Percentiles rank a stretch among this genome's conserved stretches.
phyloP scores from a whole-genome alignment of 345 rosid species.

The Euphorbia pulcherrima region DNA sequence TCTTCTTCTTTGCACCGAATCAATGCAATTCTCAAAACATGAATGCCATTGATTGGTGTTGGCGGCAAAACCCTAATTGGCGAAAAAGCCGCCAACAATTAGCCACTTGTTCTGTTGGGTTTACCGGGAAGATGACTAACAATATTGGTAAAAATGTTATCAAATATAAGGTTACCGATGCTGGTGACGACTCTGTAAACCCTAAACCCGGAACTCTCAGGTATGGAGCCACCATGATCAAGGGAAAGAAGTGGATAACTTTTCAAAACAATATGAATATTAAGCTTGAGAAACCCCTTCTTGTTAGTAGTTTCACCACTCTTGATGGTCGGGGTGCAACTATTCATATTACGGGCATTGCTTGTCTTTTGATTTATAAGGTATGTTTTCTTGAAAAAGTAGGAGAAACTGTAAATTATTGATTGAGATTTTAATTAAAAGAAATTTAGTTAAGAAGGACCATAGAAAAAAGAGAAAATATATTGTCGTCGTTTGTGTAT shows the following conservation, averaged over 20 bases:
- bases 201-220: constrained; percentile 66
- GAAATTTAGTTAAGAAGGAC: too few species aligned
- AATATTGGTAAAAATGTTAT: constrained; percentile 48
- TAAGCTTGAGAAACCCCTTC: constrained; percentile 47
- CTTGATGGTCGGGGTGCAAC: constrained; percentile 67
- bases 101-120: constrained; percentile 59
- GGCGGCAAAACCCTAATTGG: constrained; percentile 54
- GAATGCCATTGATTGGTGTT: constrained; percentile 73
- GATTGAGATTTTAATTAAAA: too few species aligned
- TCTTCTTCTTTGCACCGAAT: constrained; percentile 10
- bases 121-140: constrained; percentile 57
- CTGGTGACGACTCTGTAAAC: constrained; percentile 55
- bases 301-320: constrained; percentile 61
- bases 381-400: too few species aligned
- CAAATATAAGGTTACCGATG: constrained; percentile 53
- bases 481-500: too few species aligned
- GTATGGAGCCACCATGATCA: constrained; percentile 53
- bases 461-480: too few species aligned
- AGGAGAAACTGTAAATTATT: too few species aligned
- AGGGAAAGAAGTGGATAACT: constrained; percentile 64
- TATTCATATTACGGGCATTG: constrained; percentile 51
- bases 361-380: constrained; percentile 53
- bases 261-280: constrained; percentile 58
- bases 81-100: constrained; percentile 40
- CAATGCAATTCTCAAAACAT: constrained; percentile 17